Evolutionary conservation across 164 flowering plant species (phyloP), one percentile per base, ranked within the genome.

Genomic region (Platanus orientalis): DNA sequence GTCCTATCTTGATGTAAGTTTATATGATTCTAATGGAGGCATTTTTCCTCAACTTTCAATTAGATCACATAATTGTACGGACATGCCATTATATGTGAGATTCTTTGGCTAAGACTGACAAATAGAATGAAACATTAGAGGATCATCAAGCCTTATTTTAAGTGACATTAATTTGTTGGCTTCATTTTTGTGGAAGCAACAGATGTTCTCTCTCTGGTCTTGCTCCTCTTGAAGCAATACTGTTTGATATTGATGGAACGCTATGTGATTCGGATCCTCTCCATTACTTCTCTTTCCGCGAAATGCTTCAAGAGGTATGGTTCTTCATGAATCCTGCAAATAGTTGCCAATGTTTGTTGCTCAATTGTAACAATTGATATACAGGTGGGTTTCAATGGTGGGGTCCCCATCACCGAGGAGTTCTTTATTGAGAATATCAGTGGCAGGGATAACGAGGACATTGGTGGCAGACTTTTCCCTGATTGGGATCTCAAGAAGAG

Each of bases 171-270:
- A 49, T 16, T 49, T 70, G 13, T 25, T 52, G 29, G 25, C 24
- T 65, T 66, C 13, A 52, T 64, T 69, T n/a, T 69, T 67, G 19
- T 73, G 59, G 57, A 49, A 61, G 62, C 84, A 80, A 84, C 73
- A 79, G 68, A 63, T 47, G 62, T 68, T 79, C 88, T 61, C 84
- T 89, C 17, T 62, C 80, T 19, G 52, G 64, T 49, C 74, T 82
- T 66, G 93, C 88, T 69, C 95, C 99, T 21, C 72, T 91, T 48
- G 86, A 91, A 74, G 96, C 97, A 28, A 74, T 91, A 9, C 76
- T 94, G 32, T 91, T 94, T 74, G 99, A 91, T 59, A 81, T 91
- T 29, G 97, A 94, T 83, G 99, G 97, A 72, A 94, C 97, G n/a
- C 64, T 91, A 2, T 86, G 91, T 68, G 99, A 94, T 79, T 89